Base-by-base conservation (phyloP, 257 asterid genomes). In the Jacaranda mimosifolia region DNA sequence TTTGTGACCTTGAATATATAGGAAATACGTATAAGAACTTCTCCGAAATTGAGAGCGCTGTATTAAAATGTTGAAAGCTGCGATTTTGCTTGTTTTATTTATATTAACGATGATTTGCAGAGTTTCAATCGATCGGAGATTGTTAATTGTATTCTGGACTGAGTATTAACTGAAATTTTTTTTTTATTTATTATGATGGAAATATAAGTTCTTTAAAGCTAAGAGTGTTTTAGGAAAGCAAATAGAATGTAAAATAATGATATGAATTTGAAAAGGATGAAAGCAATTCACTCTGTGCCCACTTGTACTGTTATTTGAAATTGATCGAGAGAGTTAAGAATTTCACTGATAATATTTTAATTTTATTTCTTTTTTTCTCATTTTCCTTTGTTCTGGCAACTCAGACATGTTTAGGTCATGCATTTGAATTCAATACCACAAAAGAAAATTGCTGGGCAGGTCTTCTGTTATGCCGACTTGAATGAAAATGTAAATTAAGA, bases 381-480 rank as follows among this genome's bases (percentile, higher is more conserved):
- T 12, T 73, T 21, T 26, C 40, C 42, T 75, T 38, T 38, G 56
- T 77, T 58, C 55, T 53, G n/a, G 46, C 68, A 39, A 7, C 58
- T 43, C 56, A 7, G 63, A n/a, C 10, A 43, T 76, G 63, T 35
- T 76, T 67, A 42, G 63, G 63, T 32, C 62, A 39, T 42, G 67
- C 75, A 57, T 46, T 38, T 60, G 75, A 45, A 53, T 46, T 59
- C 55, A 57, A 59, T 18, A 0, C 62, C 0, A 14, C 14, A 11
- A 18, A 59, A 18, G 35, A 59, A 7, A 21, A 46, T 6, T 62
- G 62, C 49, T 19, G 71, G 70, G 39, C 43, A 52, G 51, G 13
- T 18, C 63, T 62, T 39, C 32, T 35, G 21, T 51, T 32, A 35
- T 9, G 19, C 10, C 5, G 32, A 72, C 3, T 12, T 15, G 32